phyloP scores from a whole-genome alignment of 805 yeast genomes.

The Saccharomycopsis sp. region DNA sequence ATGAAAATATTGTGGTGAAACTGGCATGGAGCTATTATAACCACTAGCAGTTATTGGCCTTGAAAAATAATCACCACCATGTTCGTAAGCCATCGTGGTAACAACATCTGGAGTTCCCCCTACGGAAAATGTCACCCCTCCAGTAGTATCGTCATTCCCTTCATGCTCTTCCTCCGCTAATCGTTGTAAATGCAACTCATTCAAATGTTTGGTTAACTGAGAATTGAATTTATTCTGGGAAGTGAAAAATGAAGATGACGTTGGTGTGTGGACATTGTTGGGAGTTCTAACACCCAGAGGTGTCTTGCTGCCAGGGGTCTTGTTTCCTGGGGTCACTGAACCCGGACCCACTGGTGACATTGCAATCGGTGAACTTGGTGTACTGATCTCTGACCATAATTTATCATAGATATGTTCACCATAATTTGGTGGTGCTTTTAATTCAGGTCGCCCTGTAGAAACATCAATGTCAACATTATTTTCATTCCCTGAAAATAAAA shows the following conservation, averaged over 20 bases:
- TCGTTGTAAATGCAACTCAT: conserved; percentile 44
- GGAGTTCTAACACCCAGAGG: conserved; percentile 1
- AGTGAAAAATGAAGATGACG: conserved; percentile 21
- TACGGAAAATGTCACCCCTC: conserved; percentile 8
- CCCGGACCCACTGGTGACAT: conserved; percentile 18
- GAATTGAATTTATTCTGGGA: conserved; percentile 18
- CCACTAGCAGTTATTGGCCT: conserved; percentile 16
- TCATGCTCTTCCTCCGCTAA: conserved; percentile 28
- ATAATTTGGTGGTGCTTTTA: conserved; percentile 81
- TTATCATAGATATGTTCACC: conserved; percentile 76
- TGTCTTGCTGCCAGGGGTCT: conserved; percentile 33
- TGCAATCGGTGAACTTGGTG: conserved; percentile 41
- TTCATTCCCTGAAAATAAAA: conserved; percentile 29
- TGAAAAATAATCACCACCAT: conserved; percentile 32
- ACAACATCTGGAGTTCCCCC: conserved; percentile 22
- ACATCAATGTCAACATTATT: conserved; percentile 21
- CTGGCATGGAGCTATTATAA: conserved; percentile 33
- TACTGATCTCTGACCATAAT: conserved; percentile 57
- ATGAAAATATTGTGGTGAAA: conserved; percentile 49
- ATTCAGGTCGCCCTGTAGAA: conserved; percentile 33
- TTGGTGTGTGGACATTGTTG: conserved; percentile 1
- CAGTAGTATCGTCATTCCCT: conserved; percentile 24
- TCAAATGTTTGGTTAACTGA: conserved; percentile 44
- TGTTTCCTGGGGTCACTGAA: conserved; percentile 28
- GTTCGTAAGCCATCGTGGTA: conserved; percentile 19